A percentile compares a stretch with the other conserved stretches of the same genome.
Evolutionary conservation across 305 asterid genomes (phyloP).

Genomic region (Fraxinus floribunda): DNA sequence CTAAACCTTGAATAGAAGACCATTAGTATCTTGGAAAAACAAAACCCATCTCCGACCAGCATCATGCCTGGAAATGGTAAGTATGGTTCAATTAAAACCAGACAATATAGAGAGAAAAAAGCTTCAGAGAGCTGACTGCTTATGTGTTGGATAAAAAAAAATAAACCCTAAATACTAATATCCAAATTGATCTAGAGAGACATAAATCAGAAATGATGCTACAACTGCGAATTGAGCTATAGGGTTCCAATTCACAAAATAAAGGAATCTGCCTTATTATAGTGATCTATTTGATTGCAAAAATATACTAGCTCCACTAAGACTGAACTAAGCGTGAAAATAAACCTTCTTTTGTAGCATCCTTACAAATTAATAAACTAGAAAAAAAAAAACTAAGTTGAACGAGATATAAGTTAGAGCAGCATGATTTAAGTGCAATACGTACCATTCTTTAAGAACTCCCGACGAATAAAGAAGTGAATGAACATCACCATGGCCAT

Average conservation of each 20-base stretch:
- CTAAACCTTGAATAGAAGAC: constrained; percentile 91
- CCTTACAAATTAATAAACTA: neutral
- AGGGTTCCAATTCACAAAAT: neutral
- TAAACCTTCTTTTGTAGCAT: neutral
- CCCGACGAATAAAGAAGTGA: constrained; percentile 92
- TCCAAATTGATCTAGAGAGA: neutral
- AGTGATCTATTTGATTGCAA: neutral
- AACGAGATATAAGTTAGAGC: neutral
- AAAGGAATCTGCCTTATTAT: neutral
- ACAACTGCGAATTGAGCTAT: neutral
- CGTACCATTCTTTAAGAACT: constrained; percentile 82
- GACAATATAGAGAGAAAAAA: constrained; percentile 11
- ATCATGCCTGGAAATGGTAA: constrained; percentile 55
- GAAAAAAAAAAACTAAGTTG: neutral
- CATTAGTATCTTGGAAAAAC: constrained; percentile 98
- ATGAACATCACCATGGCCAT: constrained; percentile 99
- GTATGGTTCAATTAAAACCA: constrained; percentile 16
- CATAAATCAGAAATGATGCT: neutral
- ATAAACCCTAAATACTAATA: neutral
- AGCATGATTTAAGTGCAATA: constrained; percentile 20
- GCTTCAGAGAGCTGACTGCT: constrained; percentile 2
- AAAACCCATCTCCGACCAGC: constrained; percentile 91
- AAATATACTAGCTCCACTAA: neutral
- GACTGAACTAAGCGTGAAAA: neutral
- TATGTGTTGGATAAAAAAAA: neutral